Conservation (phyloP, 2,329 filamentous ascomycete species). For the Mycosphaerelloides madeirae region DNA sequence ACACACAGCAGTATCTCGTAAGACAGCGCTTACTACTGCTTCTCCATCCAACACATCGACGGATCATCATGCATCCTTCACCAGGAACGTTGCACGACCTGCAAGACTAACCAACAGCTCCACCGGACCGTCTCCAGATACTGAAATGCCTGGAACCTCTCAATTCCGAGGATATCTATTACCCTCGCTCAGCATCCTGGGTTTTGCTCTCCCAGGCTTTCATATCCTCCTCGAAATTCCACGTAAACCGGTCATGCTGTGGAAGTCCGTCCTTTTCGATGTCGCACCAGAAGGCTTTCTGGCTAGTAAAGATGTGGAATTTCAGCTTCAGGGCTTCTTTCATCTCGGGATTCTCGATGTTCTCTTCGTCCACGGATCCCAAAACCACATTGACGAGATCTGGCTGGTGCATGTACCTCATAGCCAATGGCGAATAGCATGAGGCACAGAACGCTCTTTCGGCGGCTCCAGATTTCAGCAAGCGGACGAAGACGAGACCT, state of each 20-base stretch:
- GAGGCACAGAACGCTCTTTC: slow-evolving; percentile 20
- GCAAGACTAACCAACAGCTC: background rate
- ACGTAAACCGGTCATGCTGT: slow-evolving; percentile 10
- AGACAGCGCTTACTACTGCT: too few relatives aligned
- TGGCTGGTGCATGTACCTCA: slow-evolving; percentile 19
- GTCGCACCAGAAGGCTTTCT: slow-evolving; percentile 19
- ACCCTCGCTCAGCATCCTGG: background rate
- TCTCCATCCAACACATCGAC: too few relatives aligned
- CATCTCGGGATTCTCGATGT: slow-evolving; percentile 11
- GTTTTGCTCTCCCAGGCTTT: slow-evolving; percentile 5
- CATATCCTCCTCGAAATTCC: slow-evolving; percentile 13
- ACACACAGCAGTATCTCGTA: too few relatives aligned
- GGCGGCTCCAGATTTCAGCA: slow-evolving; percentile 9
- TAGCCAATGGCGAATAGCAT: slow-evolving; percentile 20
- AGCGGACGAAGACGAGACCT: slow-evolving; percentile 13
- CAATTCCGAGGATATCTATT: background rate
- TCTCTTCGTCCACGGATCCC: slow-evolving; percentile 18
- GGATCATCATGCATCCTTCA: background rate
- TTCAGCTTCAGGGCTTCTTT: slow-evolving; percentile 14
- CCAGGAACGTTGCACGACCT: background rate
- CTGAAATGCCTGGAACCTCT: background rate
- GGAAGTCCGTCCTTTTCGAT: slow-evolving; percentile 15
- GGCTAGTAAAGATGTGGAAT: slow-evolving; percentile 19
- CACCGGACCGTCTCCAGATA: background rate
- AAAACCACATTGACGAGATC: slow-evolving; percentile 12